Conservation (phyloP, 768 basidiomycete genomes). For the Suillus subalutaceus region DNA sequence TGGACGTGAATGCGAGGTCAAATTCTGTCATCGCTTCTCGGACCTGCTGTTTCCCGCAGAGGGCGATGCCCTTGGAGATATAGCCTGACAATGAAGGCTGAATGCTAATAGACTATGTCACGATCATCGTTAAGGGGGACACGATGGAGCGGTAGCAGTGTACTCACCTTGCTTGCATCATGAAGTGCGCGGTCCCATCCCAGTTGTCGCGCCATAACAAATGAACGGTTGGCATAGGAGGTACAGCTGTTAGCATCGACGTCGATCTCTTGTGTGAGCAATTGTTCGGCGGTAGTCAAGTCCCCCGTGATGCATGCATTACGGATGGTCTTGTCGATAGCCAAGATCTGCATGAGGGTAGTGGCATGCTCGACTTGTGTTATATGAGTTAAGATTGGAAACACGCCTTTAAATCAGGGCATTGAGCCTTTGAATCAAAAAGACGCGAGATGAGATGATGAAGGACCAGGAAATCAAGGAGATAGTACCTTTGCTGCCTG, state of each 20-base stretch:
- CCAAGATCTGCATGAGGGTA: background rate
- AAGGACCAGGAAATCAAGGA: background rate
- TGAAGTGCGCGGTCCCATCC: slow-evolving; percentile 1
- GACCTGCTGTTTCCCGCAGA: background rate
- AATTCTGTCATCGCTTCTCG: background rate
- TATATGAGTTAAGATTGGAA: background rate
- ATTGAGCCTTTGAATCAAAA: background rate
- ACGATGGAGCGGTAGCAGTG: background rate
- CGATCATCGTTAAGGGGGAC: background rate
- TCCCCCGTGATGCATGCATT: background rate
- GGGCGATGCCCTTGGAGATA: background rate
- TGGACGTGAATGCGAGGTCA: background rate
- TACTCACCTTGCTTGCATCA: background rate
- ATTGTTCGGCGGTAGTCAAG: background rate
- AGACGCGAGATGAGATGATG: background rate
- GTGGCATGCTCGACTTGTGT: background rate
- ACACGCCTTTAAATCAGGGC: background rate
- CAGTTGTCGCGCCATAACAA: background rate
- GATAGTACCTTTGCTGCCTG: background rate
- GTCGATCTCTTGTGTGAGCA: background rate
- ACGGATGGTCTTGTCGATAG: background rate
- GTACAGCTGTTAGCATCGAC: background rate
- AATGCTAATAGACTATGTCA: background rate
- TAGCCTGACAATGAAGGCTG: background rate
- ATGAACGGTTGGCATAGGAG: background rate